Evolutionary conservation across 768 basidiomycete genomes (phyloP).

Genomic region (Kwoniella heveanensis): DNA sequence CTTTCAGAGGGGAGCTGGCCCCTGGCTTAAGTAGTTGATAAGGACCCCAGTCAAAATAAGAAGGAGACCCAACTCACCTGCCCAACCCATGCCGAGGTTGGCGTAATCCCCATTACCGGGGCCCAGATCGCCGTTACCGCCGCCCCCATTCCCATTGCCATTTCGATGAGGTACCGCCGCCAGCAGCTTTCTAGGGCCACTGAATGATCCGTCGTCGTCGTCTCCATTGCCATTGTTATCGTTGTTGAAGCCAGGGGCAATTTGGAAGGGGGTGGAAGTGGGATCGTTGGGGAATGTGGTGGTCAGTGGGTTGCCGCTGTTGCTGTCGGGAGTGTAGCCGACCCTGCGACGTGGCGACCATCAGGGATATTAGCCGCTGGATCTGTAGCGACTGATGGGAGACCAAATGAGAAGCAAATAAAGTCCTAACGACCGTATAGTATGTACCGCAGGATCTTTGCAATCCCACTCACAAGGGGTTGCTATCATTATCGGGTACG

Average conservation of each 20-base stretch:
- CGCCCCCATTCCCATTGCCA: neutral
- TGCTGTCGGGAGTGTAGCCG: conserved; percentile 4
- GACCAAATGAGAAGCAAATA: no score
- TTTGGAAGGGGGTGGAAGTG: conserved; percentile 12
- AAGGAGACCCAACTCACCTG: no score
- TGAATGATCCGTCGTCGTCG: conserved; percentile 15
- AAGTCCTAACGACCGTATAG: no score
- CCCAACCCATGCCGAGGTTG: conserved; percentile 23
- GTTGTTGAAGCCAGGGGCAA: neutral
- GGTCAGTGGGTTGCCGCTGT: neutral
- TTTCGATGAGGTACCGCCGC: conserved; percentile 15
- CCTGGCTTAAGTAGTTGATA: no score
- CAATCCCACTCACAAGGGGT: conserved; percentile 9
- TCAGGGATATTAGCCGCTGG: no score
- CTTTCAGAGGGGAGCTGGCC: no score
- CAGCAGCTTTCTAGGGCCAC: conserved; percentile 14
- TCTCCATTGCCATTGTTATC: neutral
- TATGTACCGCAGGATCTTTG: no score
- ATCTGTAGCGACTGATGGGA: no score
- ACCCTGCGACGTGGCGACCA: no score
- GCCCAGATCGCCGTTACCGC: conserved; percentile 9
- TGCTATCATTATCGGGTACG: conserved; percentile 5
- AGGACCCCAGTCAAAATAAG: no score
- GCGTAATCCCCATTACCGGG: conserved; percentile 19
- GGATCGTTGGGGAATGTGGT: conserved; percentile 15